These are phyloP conservation scores for Daldinia sp. DNA, from an alignment of 2,329 filamentous ascomycete genomes.

Conservation along the genomic window DNA sequence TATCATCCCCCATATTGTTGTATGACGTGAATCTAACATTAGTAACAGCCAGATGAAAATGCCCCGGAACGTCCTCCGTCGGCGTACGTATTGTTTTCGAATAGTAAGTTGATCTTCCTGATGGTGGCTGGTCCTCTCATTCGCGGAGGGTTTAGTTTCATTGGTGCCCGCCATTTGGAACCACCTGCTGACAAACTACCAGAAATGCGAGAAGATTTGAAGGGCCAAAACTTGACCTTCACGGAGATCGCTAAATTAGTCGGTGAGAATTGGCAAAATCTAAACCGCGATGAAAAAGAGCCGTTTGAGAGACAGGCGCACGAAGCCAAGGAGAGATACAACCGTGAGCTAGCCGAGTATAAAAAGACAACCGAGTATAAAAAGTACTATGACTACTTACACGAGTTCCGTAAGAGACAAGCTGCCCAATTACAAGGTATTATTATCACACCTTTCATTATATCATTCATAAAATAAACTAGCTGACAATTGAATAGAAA, in stretches of 20 bases:
- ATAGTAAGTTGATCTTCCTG: constrained; percentile 67
- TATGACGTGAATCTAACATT: constrained; percentile 28
- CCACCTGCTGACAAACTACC: constrained; percentile 21
- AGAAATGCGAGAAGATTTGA: constrained; percentile 83
- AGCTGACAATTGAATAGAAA: constrained; percentile 54
- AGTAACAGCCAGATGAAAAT: constrained; percentile 75
- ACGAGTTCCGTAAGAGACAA: constrained; percentile 83
- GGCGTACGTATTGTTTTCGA: constrained; percentile 87
- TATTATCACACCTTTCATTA: constrained; percentile 22
- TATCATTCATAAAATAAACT: not conserved
- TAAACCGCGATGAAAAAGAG: constrained; percentile 75
- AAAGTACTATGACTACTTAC: constrained; percentile 77
- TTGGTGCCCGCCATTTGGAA: not conserved
- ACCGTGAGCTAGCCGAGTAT: constrained; percentile 77
- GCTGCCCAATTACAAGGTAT: constrained; percentile 67
- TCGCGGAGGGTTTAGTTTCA: not conserved
- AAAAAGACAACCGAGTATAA: constrained; percentile 80
- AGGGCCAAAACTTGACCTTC: constrained; percentile 81
- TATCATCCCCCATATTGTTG: not conserved
- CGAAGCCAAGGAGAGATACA: constrained; percentile 80
- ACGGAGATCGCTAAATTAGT: constrained; percentile 87
- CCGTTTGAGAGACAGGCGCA: constrained; percentile 79
- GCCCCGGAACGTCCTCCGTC: constrained; percentile 84
- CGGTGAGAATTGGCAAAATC: constrained; percentile 83
- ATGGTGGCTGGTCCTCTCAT: not conserved